Evolutionary conservation across 2,329 filamentous ascomycete species (phyloP).

Genomic region (Dryadomyces quercivorus): DNA sequence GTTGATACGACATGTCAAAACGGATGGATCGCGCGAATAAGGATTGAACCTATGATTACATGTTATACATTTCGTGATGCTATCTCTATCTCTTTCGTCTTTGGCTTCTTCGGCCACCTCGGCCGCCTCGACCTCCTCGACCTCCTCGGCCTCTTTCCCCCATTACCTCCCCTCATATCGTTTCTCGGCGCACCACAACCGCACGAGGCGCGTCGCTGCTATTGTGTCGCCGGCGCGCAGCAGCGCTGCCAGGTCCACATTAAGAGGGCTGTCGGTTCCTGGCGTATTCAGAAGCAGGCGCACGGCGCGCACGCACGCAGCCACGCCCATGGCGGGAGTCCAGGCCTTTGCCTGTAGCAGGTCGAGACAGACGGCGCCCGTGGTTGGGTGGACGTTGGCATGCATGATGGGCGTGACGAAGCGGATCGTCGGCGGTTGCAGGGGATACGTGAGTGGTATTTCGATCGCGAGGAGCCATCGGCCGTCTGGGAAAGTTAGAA

Average conservation of each 20-base stretch:
- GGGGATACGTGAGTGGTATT: conserved; percentile 69
- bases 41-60: no score
- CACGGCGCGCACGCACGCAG: conserved; percentile 60
- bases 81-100: background rate
- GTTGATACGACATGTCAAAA: no score
- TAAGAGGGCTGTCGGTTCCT: conserved; percentile 63
- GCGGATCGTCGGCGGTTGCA: conserved; percentile 60
- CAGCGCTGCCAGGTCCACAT: conserved; percentile 65
- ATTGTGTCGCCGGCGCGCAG: conserved; percentile 55
- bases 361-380: conserved; percentile 89
- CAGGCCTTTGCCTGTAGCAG: conserved; percentile 60
- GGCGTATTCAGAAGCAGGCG: conserved; percentile 57
- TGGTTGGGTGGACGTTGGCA: conserved; percentile 59
- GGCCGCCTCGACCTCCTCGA: no score
- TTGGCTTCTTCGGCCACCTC: background rate
- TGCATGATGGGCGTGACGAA: conserved; percentile 83
- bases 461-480: conserved; percentile 72
- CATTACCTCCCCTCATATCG: conserved; percentile 30
- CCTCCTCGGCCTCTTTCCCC: background rate
- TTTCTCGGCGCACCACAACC: conserved; percentile 51
- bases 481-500: conserved; percentile 36
- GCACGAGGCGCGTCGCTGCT: conserved; percentile 57
- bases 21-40: no score
- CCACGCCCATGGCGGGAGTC: conserved; percentile 76
- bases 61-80: background rate